Evolutionary conservation across 108 stramenopile genomes (phyloP), one percentile per base, ranked within the genome.

Genomic region (Schizochytrium sp.): DNA sequence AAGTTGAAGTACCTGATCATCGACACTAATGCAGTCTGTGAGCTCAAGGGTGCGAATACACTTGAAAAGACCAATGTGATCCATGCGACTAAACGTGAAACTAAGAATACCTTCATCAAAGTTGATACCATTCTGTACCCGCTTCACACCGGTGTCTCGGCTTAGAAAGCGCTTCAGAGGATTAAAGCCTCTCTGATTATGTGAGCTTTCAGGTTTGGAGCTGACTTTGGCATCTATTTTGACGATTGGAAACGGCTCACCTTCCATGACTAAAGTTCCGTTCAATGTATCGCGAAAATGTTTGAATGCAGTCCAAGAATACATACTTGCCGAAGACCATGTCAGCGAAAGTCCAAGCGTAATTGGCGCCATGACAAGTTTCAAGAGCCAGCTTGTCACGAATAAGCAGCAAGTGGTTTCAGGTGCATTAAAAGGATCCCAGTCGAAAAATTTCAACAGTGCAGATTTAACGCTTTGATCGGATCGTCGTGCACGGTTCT

Each of bases 201-300:
- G 1, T 17, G 59, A n/a, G 59, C 19, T 60, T n/a, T 60, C 59
- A n/a, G 17, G 19, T 60, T 17, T n/a, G 59, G 17, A 17, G 28
- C 59, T n/a, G 59, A n/a, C 59, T 60, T 60, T 0, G 28, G 28
- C 13, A 28, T 69, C 15, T 7, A 38, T 15, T 44, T 69, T 69
- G 3, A 15, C 64, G 19, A 69, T 8, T 8, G 12, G 8, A 2
- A 69, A 69, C 8, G 64, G 64, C 64, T 69, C 44, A 7, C 64
- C 64, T 7, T 7, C 15, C 10, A 69, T 8, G 64, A 69, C 15
- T 38, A 69, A 8, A 38, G 12, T 28, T 7, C 44, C 3, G 12
- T 5, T 69, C 12, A 69, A 44, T 7, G 64, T 69, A 69, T 69
- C 64, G 64, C 15, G 64, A 69, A 69, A 69, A 44, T 69, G 64